phyloP scores from a whole-genome alignment of 2,329 filamentous ascomycete species.

The Cladosporium sp. region DNA sequence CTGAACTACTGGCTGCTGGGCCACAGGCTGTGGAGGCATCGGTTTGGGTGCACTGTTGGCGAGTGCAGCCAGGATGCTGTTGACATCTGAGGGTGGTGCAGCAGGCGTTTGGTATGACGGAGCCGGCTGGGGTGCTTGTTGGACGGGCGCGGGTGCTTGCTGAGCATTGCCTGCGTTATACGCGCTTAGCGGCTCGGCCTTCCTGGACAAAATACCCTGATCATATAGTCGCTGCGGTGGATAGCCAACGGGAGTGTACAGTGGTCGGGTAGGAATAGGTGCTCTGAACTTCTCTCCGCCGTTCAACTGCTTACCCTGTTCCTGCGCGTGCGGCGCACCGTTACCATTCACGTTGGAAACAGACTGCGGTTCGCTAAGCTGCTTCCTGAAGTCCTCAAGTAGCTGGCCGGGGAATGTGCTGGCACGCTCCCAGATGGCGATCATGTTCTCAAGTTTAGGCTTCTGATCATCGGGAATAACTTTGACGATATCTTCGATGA shows the following conservation, averaged over 20 bases:
- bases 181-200: slow-evolving; percentile 19
- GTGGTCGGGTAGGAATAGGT: slow-evolving; percentile 34
- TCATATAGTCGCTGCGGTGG: slow-evolving; percentile 37
- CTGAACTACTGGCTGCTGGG: slow-evolving; percentile 25
- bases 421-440: slow-evolving; percentile 98
- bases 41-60: slow-evolving; percentile 33
- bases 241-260: slow-evolving; percentile 34
- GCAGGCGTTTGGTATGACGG: slow-evolving; percentile 25
- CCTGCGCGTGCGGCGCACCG: slow-evolving; percentile 20
- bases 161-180: slow-evolving; percentile 16
- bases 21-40: slow-evolving; percentile 28
- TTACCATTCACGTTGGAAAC: slow-evolving; percentile 25
- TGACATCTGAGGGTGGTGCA: slow-evolving; percentile 36
- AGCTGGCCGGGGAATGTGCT: slow-evolving; percentile 83
- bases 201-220: slow-evolving; percentile 33
- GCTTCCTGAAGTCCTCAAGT: slow-evolving; percentile 81
- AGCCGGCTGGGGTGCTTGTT: slow-evolving; percentile 23
- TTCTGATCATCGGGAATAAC: slow-evolving; percentile 92
- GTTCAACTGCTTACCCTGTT: slow-evolving; percentile 24
- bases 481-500: slow-evolving; percentile 95
- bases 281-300: slow-evolving; percentile 36
- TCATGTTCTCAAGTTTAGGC: slow-evolving; percentile 93
- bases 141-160: slow-evolving; percentile 23
- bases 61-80: slow-evolving; percentile 40
- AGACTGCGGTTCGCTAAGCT: slow-evolving; percentile 29